Percentiles rank a stretch among this genome's conserved stretches.
These are phyloP conservation scores for Daldinia loculata DNA, from an alignment of 495 filamentous ascomycete species.

Conservation along the genomic window DNA sequence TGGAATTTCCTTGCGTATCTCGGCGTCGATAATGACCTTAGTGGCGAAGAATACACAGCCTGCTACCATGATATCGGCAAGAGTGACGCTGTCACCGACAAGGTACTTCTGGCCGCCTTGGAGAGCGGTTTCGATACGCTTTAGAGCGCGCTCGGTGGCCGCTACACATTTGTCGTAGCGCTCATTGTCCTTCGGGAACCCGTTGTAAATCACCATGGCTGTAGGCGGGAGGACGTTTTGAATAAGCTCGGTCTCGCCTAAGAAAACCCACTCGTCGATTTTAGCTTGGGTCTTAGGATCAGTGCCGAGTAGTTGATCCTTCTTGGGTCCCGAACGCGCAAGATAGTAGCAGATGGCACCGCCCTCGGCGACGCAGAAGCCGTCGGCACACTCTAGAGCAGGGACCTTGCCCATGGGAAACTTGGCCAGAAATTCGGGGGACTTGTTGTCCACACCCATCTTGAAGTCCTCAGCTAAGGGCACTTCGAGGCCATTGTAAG, in stretches of 20 bases:
- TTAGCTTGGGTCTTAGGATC: slow-evolving; percentile 56
- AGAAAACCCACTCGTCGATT: slow-evolving; percentile 62
- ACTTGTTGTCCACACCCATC: slow-evolving; percentile 56
- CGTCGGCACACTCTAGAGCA: slow-evolving; percentile 63
- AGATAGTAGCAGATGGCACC: slow-evolving; percentile 65
- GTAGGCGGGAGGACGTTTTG: slow-evolving; percentile 42
- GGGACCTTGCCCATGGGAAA: slow-evolving; percentile 71
- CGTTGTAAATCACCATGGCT: slow-evolving; percentile 49
- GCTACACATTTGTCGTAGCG: slow-evolving; percentile 44
- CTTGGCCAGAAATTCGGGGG: slow-evolving; percentile 64
- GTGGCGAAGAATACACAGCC: slow-evolving; percentile 52
- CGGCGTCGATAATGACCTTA: slow-evolving; percentile 57
- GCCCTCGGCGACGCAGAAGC: slow-evolving; percentile 60
- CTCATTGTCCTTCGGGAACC: slow-evolving; percentile 48
- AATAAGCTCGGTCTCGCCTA: slow-evolving; percentile 58
- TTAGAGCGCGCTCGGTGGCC: slow-evolving; percentile 50
- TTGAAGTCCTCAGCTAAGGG: slow-evolving; percentile 52
- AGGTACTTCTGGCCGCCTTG: slow-evolving; percentile 56
- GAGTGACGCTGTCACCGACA: slow-evolving; percentile 57
- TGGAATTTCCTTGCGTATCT: slow-evolving; percentile 60
- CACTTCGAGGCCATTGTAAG: slow-evolving; percentile 61
- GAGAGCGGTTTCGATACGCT: slow-evolving; percentile 54
- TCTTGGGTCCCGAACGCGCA: slow-evolving; percentile 61
- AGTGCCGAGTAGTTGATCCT: slow-evolving; percentile 59
- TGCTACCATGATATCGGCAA: slow-evolving; percentile 64